Base-by-base conservation (phyloP, 1,139 yeast species). In the Kodamaea fungicola region DNA sequence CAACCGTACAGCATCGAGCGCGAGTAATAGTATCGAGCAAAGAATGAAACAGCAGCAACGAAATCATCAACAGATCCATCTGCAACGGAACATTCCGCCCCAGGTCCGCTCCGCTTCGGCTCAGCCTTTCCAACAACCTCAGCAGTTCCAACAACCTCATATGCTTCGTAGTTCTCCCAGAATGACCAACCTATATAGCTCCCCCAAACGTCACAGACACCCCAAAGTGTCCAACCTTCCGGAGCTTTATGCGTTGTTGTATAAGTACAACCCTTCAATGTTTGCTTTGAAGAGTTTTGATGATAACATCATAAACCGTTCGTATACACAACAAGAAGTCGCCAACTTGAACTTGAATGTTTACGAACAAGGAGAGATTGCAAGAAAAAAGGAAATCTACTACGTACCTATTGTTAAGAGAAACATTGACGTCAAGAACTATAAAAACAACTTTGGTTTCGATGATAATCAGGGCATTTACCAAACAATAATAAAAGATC, bases 381-480 rank as follows among this genome's bases (percentile, higher is more conserved):
- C 59, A 49, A 59, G 71, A 45, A 69, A 55, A 36, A 60, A 54
- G 50, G 72, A 48, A 50, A 49, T 65, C 35, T 76, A 62, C 52
- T 76, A 52, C 59, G 66, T 54, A 10, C 75, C 57, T 37, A 33
- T 40, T 28, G 40, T 49, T 35, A 47, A 43, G 8, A 42, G 63
- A 37, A 32, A 37, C 9, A 68, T 78, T 3, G 74, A 78, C 39
- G 62, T 76, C 19, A 65, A 71, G 25, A 67, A 69, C 42, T 62
- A 59, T 42, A 62, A 57, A 22, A 57, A 54, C 40, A 84, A 81
- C 56, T 80, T 78, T 60, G 94, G 90, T 0, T 85, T 82, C 55
- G 95, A 86, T 55, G 94, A 86, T 54, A 57, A 59, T 3, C 62
- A 73, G 8, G 86, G 88, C 2, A 85, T 85, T 51, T 82, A 84